Evolutionary conservation across 495 filamentous ascomycete genomes (phyloP).

Genomic region (Xylaria telfairii): DNA sequence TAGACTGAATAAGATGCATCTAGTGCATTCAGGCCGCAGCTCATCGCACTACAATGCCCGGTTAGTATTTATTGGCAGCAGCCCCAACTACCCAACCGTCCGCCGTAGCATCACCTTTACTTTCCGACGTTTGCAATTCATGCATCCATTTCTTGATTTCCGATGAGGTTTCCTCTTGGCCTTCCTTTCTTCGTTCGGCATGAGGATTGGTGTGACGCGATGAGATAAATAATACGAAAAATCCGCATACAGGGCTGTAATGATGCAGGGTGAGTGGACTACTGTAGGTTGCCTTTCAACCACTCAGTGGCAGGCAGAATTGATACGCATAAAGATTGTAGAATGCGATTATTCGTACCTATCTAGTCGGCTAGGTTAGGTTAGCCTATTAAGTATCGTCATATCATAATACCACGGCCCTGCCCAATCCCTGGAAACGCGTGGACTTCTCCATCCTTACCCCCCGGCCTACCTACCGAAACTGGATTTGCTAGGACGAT

Average conservation of each 20-base stretch:
- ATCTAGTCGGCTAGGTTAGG: neutral
- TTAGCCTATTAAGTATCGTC: neutral
- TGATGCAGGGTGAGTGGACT: neutral
- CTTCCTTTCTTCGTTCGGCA: neutral
- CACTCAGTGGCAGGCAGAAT: neutral
- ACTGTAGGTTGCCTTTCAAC: neutral
- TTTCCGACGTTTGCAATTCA: constrained; percentile 45
- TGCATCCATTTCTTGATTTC: constrained; percentile 47
- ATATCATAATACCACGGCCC: neutral
- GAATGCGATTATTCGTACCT: neutral
- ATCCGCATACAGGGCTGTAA: neutral
- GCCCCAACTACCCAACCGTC: neutral
- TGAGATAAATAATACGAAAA: neutral
- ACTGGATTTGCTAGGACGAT: neutral
- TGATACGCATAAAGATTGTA: neutral
- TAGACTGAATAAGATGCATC: neutral
- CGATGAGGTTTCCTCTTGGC: constrained; percentile 36
- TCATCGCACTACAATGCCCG: neutral
- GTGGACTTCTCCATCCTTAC: neutral
- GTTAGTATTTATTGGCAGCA: neutral
- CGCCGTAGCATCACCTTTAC: constrained; percentile 38
- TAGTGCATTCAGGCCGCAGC: too few species aligned
- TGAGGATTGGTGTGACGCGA: neutral
- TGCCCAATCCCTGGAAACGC: neutral
- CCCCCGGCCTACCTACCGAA: neutral